phyloP scores from a whole-genome alignment of 2,329 filamentous ascomycete species.

The Thelonectria blattea region DNA sequence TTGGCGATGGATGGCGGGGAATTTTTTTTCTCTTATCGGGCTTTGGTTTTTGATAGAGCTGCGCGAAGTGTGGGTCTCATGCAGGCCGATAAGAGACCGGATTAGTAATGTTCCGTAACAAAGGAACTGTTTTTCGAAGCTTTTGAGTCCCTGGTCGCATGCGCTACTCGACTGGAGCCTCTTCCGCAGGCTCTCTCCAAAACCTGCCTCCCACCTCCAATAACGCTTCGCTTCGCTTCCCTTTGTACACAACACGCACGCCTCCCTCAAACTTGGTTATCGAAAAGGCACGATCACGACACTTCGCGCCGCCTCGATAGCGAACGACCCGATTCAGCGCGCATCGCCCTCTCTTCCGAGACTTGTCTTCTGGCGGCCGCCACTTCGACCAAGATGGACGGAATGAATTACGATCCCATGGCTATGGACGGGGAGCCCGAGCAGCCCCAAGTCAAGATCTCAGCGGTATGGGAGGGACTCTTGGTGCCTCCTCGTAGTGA shows the following conservation, averaged over 20 bases:
- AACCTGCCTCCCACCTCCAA: constrained; percentile 24
- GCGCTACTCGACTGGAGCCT: constrained; percentile 27
- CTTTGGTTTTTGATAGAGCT: background rate
- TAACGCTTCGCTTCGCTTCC: constrained; percentile 16
- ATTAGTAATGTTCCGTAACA: constrained; percentile 41
- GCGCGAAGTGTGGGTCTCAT: constrained; percentile 6
- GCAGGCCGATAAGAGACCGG: constrained; percentile 39
- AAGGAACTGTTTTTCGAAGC: background rate
- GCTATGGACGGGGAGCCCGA: constrained; percentile 64
- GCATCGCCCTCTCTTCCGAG: background rate
- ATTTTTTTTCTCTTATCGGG: constrained; percentile 41
- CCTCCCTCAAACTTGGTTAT: background rate
- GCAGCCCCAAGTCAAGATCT: constrained; percentile 65
- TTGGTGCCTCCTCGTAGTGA: constrained; percentile 13
- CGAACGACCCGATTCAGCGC: background rate
- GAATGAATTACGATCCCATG: constrained; percentile 67
- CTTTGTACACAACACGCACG: constrained; percentile 7
- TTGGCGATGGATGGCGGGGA: constrained; percentile 36
- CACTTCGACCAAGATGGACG: constrained; percentile 44
- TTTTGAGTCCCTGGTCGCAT: constrained; percentile 29
- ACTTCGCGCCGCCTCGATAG: background rate
- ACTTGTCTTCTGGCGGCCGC: constrained; percentile 22
- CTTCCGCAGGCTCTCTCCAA: constrained; percentile 33
- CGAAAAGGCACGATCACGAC: background rate
- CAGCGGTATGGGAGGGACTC: constrained; percentile 53